Evolutionary conservation across 2,329 filamentous ascomycete species (phyloP), one percentile per base, ranked within the genome.

Genomic region (Fusarium caatingaense): DNA sequence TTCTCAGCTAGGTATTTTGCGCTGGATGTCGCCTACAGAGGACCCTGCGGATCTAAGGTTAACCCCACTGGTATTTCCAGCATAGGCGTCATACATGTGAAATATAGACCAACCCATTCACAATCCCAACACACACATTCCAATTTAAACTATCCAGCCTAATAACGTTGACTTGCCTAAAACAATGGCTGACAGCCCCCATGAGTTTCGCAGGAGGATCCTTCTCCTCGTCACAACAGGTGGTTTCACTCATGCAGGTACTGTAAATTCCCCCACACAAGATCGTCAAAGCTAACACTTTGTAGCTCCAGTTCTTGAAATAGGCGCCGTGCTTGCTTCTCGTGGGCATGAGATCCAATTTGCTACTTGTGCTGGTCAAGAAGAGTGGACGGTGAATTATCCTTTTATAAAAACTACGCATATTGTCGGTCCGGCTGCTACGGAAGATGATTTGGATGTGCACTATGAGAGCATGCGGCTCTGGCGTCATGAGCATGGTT

Each of bases 341-440:
- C 75, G 80, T 28, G 78, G 80, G 21, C 77, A 81, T 58, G 69
- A 59, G 10, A 70, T 83, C 54, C 77, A 79, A 20, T 82, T 83
- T 34, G 80, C 80, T 21, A 83, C 80, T 2, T 74, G 78, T 30
- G 60, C 76, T 10, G 78, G 78, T 13, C 80, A 82, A 61, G 79
- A 81, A 30, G 45, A 54, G 32, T 82, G 80, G 80, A 68, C 70
- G 12, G 55, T 73, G 4, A 61, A 55, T 25, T 78, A 79, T 30
- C 66, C 71, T 32, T 80, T 80, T 70, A 56, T 81, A 48, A 66
- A 71, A 28, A 70, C 68, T 34, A 55, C 80, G 15, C 72, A 81
- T 68, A 63, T 76, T 11, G 64, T 80, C 42, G 80, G 80, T 15
- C 74, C 76, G 6, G 56, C 62, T 5, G 70, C 76, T 3, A 56